A percentile compares a stretch with the other conserved stretches of the same genome.
Conservation (phyloP, 176 grass and related monocot genomes). For the Aegilops speltoides region DNA sequence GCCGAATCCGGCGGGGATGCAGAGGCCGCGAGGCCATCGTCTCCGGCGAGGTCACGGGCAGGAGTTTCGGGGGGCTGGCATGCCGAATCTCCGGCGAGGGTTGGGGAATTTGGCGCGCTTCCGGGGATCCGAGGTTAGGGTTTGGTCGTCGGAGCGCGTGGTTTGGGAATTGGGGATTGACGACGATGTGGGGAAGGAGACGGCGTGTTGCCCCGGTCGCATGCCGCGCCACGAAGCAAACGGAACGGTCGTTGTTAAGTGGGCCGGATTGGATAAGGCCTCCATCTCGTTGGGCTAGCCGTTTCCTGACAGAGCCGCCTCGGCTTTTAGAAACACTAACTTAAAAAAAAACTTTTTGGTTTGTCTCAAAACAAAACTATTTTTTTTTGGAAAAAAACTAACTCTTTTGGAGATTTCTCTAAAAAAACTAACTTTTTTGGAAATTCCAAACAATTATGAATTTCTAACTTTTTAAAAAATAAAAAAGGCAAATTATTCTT, state of each 20-base stretch:
- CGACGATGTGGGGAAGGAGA: conserved; percentile 17
- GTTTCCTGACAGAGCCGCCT: background rate
- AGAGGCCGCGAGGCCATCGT: conserved; percentile 29
- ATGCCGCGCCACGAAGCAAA: conserved; percentile 1
- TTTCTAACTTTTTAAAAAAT: too few relatives aligned
- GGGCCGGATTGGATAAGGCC: background rate
- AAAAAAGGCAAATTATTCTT: too few relatives aligned
- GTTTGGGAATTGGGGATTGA: conserved; percentile 30
- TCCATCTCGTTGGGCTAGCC: background rate
- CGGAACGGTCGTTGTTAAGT: conserved; percentile 11
- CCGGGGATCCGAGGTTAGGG: conserved; percentile 20
- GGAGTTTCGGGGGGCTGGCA: conserved; percentile 6
- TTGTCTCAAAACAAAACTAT: too few relatives aligned
- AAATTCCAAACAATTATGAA: too few relatives aligned
- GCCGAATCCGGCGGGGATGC: conserved; percentile 19
- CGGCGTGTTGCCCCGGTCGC: background rate
- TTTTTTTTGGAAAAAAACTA: too few relatives aligned
- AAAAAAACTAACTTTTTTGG: too few relatives aligned
- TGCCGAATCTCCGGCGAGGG: conserved; percentile 8
- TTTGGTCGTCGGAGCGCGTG: conserved; percentile 13
- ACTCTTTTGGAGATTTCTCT: too few relatives aligned
- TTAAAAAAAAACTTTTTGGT: too few relatives aligned
- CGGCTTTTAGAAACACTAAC: too few relatives aligned
- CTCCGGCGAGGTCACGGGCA: background rate
- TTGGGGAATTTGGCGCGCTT: background rate